Conservation (phyloP, 2,329 filamentous ascomycete species). For the Fusarium albosuccineum region DNA sequence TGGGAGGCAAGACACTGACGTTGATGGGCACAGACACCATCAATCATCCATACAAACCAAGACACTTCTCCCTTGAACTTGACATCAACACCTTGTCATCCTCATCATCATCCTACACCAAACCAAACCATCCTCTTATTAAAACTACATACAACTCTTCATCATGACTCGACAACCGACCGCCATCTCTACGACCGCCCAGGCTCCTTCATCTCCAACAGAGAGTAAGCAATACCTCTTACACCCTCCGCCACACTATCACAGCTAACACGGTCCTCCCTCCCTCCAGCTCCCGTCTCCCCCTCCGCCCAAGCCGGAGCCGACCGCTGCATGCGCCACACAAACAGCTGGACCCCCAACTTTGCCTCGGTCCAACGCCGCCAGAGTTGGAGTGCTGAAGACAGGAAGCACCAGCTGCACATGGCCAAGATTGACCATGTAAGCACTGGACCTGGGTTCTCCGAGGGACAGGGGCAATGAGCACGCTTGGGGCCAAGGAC, state of each 20-base stretch:
- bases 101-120: neutral
- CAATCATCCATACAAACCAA: constrained; percentile 18
- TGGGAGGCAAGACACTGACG: constrained; percentile 11
- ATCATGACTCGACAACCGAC: constrained; percentile 38
- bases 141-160: neutral
- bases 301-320: constrained; percentile 45
- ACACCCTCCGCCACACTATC: neutral
- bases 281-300: constrained; percentile 25
- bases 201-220: constrained; percentile 23
- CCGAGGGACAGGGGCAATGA: constrained; percentile 49
- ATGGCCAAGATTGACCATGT: constrained; percentile 57
- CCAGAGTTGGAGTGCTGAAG: constrained; percentile 67
- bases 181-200: constrained; percentile 23
- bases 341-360: constrained; percentile 61
- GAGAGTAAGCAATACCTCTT: constrained; percentile 14
- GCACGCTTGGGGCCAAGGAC: neutral
- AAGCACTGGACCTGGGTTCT: constrained; percentile 58
- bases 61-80: neutral
- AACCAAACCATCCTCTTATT: neutral
- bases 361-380: constrained; percentile 54
- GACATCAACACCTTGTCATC: neutral
- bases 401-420: constrained; percentile 65
- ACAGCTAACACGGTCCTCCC: constrained; percentile 19
- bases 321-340: constrained; percentile 51
- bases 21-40: constrained; percentile 5